Percentiles rank a stretch among this genome's conserved stretches.
Conservation (phyloP, 352 stramenopile species). For the Lagenidium giganteum region DNA sequence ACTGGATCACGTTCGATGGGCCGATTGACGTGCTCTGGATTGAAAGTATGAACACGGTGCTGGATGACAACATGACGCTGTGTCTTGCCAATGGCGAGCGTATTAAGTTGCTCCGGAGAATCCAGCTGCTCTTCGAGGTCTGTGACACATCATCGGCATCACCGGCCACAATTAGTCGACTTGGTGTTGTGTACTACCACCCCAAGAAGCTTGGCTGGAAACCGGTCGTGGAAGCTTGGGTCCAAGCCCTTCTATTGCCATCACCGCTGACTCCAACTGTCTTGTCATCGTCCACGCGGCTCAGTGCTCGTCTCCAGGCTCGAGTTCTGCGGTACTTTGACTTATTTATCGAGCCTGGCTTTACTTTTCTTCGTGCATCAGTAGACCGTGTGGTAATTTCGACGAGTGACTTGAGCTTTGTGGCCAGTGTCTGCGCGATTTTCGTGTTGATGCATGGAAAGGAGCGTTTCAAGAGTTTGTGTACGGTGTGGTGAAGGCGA, state of each 20-base stretch:
- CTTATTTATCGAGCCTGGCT: constrained; percentile 45
- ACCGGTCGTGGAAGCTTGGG: constrained; percentile 56
- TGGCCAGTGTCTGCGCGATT: constrained; percentile 48
- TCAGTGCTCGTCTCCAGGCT: constrained; percentile 31
- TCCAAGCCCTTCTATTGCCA: constrained; percentile 32
- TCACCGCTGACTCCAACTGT: constrained; percentile 1
- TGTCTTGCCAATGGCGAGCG: constrained; percentile 87
- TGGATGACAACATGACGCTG: constrained; percentile 90
- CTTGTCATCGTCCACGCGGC: constrained; percentile 1
- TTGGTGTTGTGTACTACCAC: constrained; percentile 90
- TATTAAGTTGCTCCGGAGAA: constrained; percentile 78
- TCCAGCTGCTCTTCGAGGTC: constrained; percentile 93
- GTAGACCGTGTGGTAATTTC: constrained; percentile 29
- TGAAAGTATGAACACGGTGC: constrained; percentile 85
- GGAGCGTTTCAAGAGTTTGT: constrained; percentile 53
- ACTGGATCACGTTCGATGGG: constrained; percentile 85
- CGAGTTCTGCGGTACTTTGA: constrained; percentile 56
- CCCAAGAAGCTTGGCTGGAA: constrained; percentile 54
- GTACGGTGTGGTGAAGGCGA: constrained; percentile 24
- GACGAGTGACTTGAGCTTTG: constrained; percentile 44
- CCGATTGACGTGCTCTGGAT: constrained; percentile 84
- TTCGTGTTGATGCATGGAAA: constrained; percentile 28
- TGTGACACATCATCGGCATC: constrained; percentile 87
- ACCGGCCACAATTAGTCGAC: constrained; percentile 88
- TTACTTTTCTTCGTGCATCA: constrained; percentile 41